Percentiles rank a stretch among this genome's conserved stretches.
phyloP scores from a whole-genome alignment of 768 basidiomycete species.

The Lactarius hengduanensis region DNA sequence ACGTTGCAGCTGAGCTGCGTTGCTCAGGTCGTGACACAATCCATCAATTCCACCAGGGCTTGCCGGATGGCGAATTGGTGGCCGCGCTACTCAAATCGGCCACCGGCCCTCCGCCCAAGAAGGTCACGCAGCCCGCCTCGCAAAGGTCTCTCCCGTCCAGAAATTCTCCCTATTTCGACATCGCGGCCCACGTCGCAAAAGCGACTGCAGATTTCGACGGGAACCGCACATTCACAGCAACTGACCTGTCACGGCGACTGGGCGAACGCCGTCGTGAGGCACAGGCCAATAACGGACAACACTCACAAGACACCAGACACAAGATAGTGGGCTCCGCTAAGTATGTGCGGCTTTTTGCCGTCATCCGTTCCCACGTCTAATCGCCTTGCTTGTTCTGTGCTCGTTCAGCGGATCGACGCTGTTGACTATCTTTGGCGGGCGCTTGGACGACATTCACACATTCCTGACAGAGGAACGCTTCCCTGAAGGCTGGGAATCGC shows the following conservation, averaged over 20 bases:
- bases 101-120: conserved; percentile 48
- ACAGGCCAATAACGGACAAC: conserved; percentile 53
- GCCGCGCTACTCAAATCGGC: conserved; percentile 58
- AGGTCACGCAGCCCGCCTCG: not conserved
- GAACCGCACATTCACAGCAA: conserved; percentile 45
- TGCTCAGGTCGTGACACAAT: conserved; percentile 52
- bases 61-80: conserved; percentile 47
- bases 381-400: not conserved
- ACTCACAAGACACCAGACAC: conserved; percentile 49
- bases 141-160: conserved; percentile 6
- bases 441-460: conserved; percentile 51
- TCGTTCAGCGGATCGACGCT: conserved; percentile 56
- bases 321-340: conserved; percentile 65
- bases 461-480: conserved; percentile 67
- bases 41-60: conserved; percentile 52
- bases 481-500: conserved; percentile 69
- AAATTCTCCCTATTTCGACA: conserved; percentile 12
- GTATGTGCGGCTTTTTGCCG: conserved; percentile 40
- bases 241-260: conserved; percentile 57
- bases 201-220: conserved; percentile 12
- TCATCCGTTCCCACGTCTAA: not conserved
- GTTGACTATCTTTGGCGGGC: conserved; percentile 64
- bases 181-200: conserved; percentile 9
- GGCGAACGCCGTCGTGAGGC: conserved; percentile 62
- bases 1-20: not conserved